Base-by-base conservation (phyloP, 2,329 filamentous ascomycete genomes). In the Thyridium curvatum region DNA sequence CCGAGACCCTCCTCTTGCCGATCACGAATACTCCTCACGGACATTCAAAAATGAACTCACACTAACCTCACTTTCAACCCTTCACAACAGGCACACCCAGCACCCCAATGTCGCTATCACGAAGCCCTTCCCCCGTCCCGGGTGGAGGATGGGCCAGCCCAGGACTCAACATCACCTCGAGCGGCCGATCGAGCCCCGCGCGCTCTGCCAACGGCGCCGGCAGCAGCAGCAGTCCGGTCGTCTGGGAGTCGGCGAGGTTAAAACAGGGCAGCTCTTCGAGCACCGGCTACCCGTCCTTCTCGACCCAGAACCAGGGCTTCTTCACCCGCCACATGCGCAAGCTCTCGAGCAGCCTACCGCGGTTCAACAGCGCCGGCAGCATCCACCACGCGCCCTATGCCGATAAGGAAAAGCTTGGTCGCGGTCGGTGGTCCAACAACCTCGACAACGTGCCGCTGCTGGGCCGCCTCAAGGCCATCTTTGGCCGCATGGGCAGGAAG, bases 61-160 rank as follows among this genome's bases (percentile, higher is more conserved):
- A 26, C 21, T 26, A 26, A 26, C 21, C 10, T 10, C 21, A 6
- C 6, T 26, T 10, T 26, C 21, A 6, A 6, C 30, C 26, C 29
- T 32, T 35, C 34, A 35, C 34, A 28, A 41, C 60, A 75, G 71
- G 75, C 54, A 80, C 72, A 37, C 72, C 78, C 32, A 70, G 65
- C 51, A 54, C 62, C 49, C 64, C 68, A 53, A 95, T 95, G 90
- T 86, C 86, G 50, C 68, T 91, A 46, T 93, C 89, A 50, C 81
- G 88, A 64, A 94, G 87, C 56, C 87, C 90, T 37, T 95, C 88
- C 40, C 91, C 90, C 45, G 76, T 80, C 46, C 84, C 81, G 45
- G 84, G 85, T 53, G 88, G 87, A 56, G 89, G 89, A 52, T 96
- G 91, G 90, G 80, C 86, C 41, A 93, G 84, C 64, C 88, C 85